Percentiles rank a stretch among this genome's conserved stretches.
Evolutionary conservation across 768 basidiomycete genomes (phyloP).

Genomic region (Lactarius akahatsu): DNA sequence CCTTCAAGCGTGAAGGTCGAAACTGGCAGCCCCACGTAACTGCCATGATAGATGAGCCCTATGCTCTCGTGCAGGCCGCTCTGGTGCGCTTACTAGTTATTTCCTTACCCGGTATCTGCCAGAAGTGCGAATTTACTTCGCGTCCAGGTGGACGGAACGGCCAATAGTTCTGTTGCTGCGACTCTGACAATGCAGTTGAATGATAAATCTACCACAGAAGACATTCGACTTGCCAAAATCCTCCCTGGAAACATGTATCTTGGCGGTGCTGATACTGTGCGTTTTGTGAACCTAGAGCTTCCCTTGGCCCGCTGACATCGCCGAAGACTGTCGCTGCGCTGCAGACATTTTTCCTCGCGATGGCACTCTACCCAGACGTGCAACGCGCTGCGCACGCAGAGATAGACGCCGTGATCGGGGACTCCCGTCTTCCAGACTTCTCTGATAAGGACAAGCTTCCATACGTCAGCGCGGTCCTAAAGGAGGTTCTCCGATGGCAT

Average conservation of each 20-base stretch:
- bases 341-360: constrained; percentile 25
- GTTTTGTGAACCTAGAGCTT: constrained; percentile 12
- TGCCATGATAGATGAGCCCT: constrained; percentile 11
- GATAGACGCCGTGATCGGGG: constrained; percentile 39
- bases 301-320: background rate
- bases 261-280: constrained; percentile 16
- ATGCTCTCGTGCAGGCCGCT: constrained; percentile 2
- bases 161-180: background rate
- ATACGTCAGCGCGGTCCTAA: constrained; percentile 41
- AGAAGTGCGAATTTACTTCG: background rate
- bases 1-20: constrained; percentile 6
- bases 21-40: background rate
- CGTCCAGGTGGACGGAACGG: constrained; percentile 3
- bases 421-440: constrained; percentile 38
- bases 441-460: constrained; percentile 38
- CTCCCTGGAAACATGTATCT: constrained; percentile 12
- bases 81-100: background rate
- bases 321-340: constrained; percentile 22
- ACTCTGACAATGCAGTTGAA: background rate
- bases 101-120: background rate
- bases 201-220: background rate
- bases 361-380: constrained; percentile 29
- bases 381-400: constrained; percentile 37
- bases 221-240: background rate
- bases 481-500: constrained; percentile 40